Percentiles rank a stretch among this genome's conserved stretches.
Evolutionary conservation across 257 asterid species (phyloP).

Genomic region (Salvia hispanica): DNA sequence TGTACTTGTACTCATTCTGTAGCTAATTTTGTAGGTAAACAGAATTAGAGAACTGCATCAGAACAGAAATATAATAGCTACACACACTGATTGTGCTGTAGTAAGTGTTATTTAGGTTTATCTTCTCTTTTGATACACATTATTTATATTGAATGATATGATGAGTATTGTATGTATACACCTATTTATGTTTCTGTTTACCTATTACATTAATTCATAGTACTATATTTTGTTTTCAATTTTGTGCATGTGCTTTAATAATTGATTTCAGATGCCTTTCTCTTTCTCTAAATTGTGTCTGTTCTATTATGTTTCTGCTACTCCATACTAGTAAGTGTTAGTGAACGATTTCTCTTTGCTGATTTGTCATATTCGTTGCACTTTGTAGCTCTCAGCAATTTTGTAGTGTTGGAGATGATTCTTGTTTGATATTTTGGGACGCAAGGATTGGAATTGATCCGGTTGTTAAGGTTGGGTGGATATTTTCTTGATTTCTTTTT

Average conservation of each 20-base stretch:
- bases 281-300: not conserved
- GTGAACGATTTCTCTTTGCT: slow-evolving; percentile 23
- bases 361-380: slow-evolving; percentile 27
- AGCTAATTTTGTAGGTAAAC: too few species aligned
- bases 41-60: too few species aligned
- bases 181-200: not conserved
- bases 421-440: slow-evolving; percentile 96
- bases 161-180: not conserved
- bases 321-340: slow-evolving; percentile 9
- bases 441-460: slow-evolving; percentile 79
- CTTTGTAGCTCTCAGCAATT: slow-evolving; percentile 85
- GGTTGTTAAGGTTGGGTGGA: slow-evolving; percentile 64
- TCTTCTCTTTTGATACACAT: too few species aligned
- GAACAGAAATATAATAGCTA: too few species aligned
- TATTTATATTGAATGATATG: not conserved
- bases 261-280: not conserved
- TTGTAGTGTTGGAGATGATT: slow-evolving; percentile 98
- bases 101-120: too few species aligned
- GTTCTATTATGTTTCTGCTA: slow-evolving; percentile 8
- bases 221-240: not conserved
- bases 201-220: slow-evolving; percentile 14
- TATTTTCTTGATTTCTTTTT: slow-evolving; percentile 28
- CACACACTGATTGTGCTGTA: too few species aligned
- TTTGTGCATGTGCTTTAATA: not conserved
- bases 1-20: too few species aligned